phyloP scores from a whole-genome alignment of 164 flowering plant genomes.

The Magnolia changhungtana region DNA sequence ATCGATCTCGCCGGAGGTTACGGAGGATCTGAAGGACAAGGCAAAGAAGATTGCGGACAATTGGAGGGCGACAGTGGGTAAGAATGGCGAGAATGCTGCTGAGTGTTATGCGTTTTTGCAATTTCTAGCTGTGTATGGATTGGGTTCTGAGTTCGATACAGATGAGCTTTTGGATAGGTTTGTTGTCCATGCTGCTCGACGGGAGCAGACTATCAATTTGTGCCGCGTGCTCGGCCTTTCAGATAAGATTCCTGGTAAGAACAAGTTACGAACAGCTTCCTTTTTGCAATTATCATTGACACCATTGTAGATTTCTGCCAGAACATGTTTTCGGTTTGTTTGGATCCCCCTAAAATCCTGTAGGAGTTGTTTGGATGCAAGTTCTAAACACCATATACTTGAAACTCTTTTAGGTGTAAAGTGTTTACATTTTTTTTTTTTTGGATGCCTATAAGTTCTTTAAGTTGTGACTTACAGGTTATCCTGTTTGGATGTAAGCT shows the following conservation, averaged over 20 bases:
- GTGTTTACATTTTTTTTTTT: too few relatives aligned
- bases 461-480: too few relatives aligned
- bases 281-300: too few relatives aligned
- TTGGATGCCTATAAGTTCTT: too few relatives aligned
- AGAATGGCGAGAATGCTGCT: neutral
- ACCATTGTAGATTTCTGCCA: too few relatives aligned
- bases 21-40: neutral
- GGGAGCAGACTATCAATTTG: neutral
- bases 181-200: neutral
- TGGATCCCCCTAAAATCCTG: too few relatives aligned
- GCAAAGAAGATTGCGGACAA: neutral
- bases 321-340: too few relatives aligned
- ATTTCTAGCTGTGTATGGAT: neutral
- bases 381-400: too few relatives aligned
- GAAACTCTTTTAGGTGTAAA: too few relatives aligned
- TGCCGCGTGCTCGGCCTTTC: neutral
- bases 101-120: neutral
- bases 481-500: too few relatives aligned
- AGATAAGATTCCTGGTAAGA: slow-evolving; percentile 5
- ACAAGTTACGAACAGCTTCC: neutral
- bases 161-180: slow-evolving; percentile 2
- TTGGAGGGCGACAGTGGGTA: neutral
- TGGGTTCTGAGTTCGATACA: slow-evolving; percentile 1
- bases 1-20: neutral
- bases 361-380: too few relatives aligned